phyloP scores from a whole-genome alignment of 805 yeast genomes.

The Ogataea methylovora region DNA sequence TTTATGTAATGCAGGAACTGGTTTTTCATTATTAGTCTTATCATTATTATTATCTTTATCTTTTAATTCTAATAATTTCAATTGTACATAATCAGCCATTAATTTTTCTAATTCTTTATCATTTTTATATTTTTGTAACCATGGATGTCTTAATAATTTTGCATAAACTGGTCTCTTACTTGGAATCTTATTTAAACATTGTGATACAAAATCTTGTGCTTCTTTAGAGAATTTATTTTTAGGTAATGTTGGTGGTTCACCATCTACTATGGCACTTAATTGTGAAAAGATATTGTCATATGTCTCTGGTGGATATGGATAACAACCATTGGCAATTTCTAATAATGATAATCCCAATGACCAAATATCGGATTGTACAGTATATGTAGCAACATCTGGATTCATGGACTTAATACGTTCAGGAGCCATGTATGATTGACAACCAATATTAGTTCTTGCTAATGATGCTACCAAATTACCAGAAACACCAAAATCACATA shows the following conservation, averaged over 20 bases:
- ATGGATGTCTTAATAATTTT: constrained; percentile 70
- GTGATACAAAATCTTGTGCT: constrained; percentile 74
- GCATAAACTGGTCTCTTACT: constrained; percentile 74
- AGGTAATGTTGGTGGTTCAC: constrained; percentile 81
- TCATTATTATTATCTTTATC: constrained; percentile 14
- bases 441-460: constrained; percentile 93
- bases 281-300: constrained; percentile 87
- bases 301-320: constrained; percentile 96
- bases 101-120: constrained; percentile 23
- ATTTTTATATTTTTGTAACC: constrained; percentile 55
- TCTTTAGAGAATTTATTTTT: constrained; percentile 53
- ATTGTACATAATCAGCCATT: constrained; percentile 26
- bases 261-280: constrained; percentile 93
- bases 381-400: constrained; percentile 74
- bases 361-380: constrained; percentile 96
- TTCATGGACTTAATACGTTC: constrained; percentile 75
- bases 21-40: constrained; percentile 2
- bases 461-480: constrained; percentile 92
- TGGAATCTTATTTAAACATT: constrained; percentile 76
- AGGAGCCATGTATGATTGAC: constrained; percentile 98
- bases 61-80: constrained; percentile 24
- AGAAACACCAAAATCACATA: constrained; percentile 94
- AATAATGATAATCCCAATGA: constrained; percentile 80
- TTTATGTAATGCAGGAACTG: constrained; percentile 17
- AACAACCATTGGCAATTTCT: constrained; percentile 84